A percentile compares a stretch with the other conserved stretches of the same genome.
These are phyloP conservation scores for Plectranthus barbatus DNA, from an alignment of 257 asterid genomes.

Conservation along the genomic window DNA sequence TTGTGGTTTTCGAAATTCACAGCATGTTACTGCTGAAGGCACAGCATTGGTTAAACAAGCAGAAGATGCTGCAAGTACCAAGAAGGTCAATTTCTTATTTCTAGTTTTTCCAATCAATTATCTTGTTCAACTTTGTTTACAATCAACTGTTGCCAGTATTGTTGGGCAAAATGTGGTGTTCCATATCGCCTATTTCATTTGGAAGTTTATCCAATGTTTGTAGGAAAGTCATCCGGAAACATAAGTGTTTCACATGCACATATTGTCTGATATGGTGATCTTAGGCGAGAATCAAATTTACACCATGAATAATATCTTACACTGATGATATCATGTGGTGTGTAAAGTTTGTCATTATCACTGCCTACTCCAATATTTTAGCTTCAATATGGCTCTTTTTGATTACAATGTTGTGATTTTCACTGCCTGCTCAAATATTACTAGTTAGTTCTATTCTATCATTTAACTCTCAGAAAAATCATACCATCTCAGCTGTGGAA, in stretches of 20 bases:
- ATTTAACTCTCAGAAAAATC: not conserved
- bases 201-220: not conserved
- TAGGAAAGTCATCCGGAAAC: not conserved
- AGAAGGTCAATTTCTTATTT: slow-evolving; percentile 41
- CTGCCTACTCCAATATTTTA: too few relatives aligned
- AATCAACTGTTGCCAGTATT: not conserved
- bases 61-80: slow-evolving; percentile 96
- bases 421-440: not conserved
- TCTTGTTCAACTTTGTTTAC: not conserved
- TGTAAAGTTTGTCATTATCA: not conserved
- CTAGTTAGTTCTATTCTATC: not conserved
- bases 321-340: not conserved
- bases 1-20: slow-evolving; percentile 23
- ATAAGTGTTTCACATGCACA: not conserved
- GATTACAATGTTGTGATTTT: too few relatives aligned
- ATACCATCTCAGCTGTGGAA: not conserved
- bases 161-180: too few relatives aligned
- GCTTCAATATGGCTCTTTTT: too few relatives aligned
- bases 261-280: not conserved
- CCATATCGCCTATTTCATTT: too few relatives aligned
- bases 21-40: slow-evolving; percentile 98
- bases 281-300: not conserved
- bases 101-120: not conserved
- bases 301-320: not conserved
- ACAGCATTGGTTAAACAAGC: slow-evolving; percentile 93